Conservation (phyloP, 345 rosid genomes). For the Murraya koenigii region DNA sequence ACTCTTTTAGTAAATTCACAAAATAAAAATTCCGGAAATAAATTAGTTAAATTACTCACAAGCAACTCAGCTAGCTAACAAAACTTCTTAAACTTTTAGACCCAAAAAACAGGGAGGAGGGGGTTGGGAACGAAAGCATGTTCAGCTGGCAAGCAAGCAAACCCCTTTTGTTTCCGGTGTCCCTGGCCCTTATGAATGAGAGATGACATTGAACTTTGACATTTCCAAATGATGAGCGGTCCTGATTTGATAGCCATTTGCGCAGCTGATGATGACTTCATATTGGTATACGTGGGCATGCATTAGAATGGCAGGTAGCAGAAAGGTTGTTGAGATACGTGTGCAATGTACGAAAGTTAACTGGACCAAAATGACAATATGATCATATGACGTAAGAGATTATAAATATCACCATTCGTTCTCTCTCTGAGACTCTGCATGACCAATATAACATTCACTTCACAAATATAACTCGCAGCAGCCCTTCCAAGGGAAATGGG, state of each 20-base stretch:
- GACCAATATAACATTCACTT: neutral
- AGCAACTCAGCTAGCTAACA: no score
- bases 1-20: no score
- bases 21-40: no score
- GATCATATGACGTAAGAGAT: no score
- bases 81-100: no score
- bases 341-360: neutral
- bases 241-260: neutral
- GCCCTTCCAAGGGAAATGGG: constrained; percentile 35
- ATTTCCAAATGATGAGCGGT: neutral
- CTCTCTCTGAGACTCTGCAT: neutral
- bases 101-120: no score
- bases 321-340: constrained; percentile 27
- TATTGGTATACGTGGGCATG: neutral
- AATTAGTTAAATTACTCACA: no score
- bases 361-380: neutral
- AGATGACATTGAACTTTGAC: neutral
- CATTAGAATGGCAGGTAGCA: constrained; percentile 35
- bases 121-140: no score
- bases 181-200: no score
- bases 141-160: no score
- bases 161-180: no score
- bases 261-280: neutral
- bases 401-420: neutral
- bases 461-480: neutral